Base-by-base conservation (phyloP, 2,329 filamentous ascomycete species). In the Clonostachys sp. region DNA sequence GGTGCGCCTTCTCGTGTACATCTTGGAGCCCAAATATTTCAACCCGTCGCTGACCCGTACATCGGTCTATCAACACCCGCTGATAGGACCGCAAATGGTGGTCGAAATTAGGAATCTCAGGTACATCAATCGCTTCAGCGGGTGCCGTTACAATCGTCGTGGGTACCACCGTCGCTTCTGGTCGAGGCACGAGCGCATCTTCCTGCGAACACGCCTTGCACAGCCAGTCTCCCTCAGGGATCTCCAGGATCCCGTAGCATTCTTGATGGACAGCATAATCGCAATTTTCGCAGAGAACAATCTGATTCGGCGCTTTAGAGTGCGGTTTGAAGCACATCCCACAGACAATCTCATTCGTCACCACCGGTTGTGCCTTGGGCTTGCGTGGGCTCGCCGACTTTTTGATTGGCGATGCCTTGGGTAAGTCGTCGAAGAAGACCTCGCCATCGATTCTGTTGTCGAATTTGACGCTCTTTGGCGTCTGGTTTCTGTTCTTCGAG, bases 1-100 rank as follows among this genome's bases (percentile, higher is more conserved):
- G 86, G 46, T 85, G 79, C 2, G 92, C 84, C 60, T 95, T 95
- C 16, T 80, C 74, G 53, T 80, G 74, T 12, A 79, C 74, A 45
- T 86, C 82, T 13, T 78, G 73, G 53, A 83, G 78, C 0, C 77
- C 80, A 46, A 71, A 72, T 42, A 84, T 70, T 49, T 73, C 78
- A 42, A 85, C 72, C 6, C 72, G 70, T 24, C 75, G 73, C 44
- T 71, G 72, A 3, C 82, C 81, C 1, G 77, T 75, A 55, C 83
- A 81, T 20, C 78, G 74, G 55, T 83, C 79, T 12, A 85, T 55
- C 12, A 86, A 57, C 9, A 81, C 68, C 8, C 80, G 71, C 55
- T 84, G 80, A 54, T 78, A 67, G 6, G 62, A 63, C 20, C 66
- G 65, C 5, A 86, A 57, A 59, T 86, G 81, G 14, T 68, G 62